Evolutionary conservation across 345 rosid genomes (phyloP).

Genomic region (Bretschneidera sinensis): DNA sequence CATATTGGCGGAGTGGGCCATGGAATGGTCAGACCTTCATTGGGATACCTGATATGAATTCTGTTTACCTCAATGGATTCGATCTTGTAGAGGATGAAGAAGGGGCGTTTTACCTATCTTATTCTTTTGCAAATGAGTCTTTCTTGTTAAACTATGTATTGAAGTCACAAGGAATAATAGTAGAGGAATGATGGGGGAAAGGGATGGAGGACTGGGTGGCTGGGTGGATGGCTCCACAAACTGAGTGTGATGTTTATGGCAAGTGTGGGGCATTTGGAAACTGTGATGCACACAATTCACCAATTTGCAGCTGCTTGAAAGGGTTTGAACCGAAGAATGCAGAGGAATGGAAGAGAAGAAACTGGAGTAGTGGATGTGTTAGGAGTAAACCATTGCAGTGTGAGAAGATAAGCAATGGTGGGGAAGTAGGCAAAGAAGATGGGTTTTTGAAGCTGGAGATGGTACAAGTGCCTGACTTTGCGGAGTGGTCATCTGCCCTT

Average conservation of each 20-base stretch:
- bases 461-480: constrained; percentile 42
- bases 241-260: constrained; percentile 39
- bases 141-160: constrained; percentile 10
- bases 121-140: constrained; percentile 1
- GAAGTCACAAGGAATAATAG: constrained; percentile 31
- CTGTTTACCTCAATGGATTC: constrained; percentile 30
- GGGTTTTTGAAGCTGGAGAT: constrained; percentile 31
- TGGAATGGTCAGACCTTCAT: constrained; percentile 50
- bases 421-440: constrained; percentile 28
- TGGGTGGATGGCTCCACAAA: neutral
- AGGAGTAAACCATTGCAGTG: constrained; percentile 36
- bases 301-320: constrained; percentile 46
- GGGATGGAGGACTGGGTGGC: constrained; percentile 14
- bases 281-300: constrained; percentile 20
- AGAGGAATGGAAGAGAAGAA: constrained; percentile 35
- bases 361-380: constrained; percentile 46
- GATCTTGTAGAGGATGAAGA: constrained; percentile 14
- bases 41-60: constrained; percentile 27
- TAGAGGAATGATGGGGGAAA: constrained; percentile 14
- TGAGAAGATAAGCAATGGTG: constrained; percentile 15
- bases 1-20: constrained; percentile 50
- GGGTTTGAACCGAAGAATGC: constrained; percentile 42
- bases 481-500: constrained; percentile 10
- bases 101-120: constrained; percentile 20
- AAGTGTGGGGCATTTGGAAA: constrained; percentile 45